phyloP scores from a whole-genome alignment of 306 rosid species.

The Vicia sativa region DNA sequence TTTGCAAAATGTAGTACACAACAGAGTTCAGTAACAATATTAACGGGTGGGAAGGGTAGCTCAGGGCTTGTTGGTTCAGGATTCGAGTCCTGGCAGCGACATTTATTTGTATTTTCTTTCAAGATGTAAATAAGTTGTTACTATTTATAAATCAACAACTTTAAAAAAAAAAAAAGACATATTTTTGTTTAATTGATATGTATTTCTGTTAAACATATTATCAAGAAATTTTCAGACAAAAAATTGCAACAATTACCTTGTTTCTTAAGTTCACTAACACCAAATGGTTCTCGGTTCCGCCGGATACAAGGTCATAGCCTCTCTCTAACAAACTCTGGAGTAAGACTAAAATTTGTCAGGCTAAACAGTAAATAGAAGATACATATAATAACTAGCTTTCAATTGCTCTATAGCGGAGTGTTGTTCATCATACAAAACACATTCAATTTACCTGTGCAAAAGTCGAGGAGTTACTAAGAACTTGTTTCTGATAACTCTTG shows the following conservation, averaged over 20 bases:
- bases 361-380: conserved; percentile 27
- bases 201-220: conserved; percentile 4
- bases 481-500: conserved; percentile 90
- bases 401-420: conserved; percentile 6
- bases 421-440: neutral
- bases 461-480: conserved; percentile 68
- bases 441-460: conserved; percentile 70
- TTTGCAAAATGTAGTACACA: conserved; percentile 3
- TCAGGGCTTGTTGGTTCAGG: too few relatives aligned
- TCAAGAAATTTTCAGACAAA: conserved; percentile 34
- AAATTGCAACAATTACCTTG: conserved; percentile 58
- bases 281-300: conserved; percentile 94
- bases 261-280: conserved; percentile 82
- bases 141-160: too few relatives aligned
- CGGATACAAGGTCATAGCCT: conserved; percentile 92
- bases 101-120: too few relatives aligned
- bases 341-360: conserved; percentile 27
- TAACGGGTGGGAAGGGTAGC: too few relatives aligned
- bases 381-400: conserved; percentile 9
- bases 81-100: too few relatives aligned
- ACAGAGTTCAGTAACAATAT: neutral
- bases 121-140: too few relatives aligned
- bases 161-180: too few relatives aligned
- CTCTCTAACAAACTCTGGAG: conserved; percentile 81
- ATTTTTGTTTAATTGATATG: neutral